These are phyloP conservation scores for Mrakiaceae sp. DNA, from an alignment of 1,284 basidiomycete genomes.

Conservation along the genomic window DNA sequence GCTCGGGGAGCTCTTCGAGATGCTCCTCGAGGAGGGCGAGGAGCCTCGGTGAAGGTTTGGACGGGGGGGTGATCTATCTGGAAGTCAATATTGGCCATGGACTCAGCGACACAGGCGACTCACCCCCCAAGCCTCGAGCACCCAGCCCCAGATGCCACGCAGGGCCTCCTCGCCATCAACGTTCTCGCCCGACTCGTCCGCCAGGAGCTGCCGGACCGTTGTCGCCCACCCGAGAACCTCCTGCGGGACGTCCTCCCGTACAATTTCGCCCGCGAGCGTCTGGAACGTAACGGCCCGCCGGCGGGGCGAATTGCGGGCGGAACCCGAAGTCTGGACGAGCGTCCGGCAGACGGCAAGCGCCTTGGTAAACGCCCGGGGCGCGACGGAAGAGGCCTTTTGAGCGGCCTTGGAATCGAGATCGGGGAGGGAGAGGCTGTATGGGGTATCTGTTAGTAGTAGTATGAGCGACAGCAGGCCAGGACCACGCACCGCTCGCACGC, in stretches of 20 bases:
- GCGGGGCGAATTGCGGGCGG: neutral
- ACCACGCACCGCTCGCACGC: neutral
- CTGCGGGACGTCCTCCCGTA: neutral
- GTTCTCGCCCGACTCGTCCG: neutral
- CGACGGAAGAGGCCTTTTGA: slow-evolving; percentile 3
- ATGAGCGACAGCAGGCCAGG: no score
- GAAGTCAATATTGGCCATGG: no score
- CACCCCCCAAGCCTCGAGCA: slow-evolving; percentile 6
- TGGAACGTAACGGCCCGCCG: slow-evolving; percentile 2
- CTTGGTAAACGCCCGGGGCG: neutral
- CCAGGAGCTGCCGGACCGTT: slow-evolving; percentile 5
- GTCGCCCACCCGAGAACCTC: slow-evolving; percentile 7
- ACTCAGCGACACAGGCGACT: neutral
- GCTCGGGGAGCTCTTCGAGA: no score
- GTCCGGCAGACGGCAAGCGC: neutral
- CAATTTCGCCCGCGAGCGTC: neutral
- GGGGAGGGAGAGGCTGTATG: no score
- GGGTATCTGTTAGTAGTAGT: neutral
- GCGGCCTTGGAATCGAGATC: neutral
- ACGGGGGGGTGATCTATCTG: no score
- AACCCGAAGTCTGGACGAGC: neutral
- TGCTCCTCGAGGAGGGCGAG: no score
- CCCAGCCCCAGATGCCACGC: slow-evolving; percentile 6
- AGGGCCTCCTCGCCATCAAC: neutral
- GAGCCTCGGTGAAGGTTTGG: no score